A percentile compares a stretch with the other conserved stretches of the same genome.
Evolutionary conservation across 2,329 filamentous ascomycete genomes (phyloP).

Genomic region (Sarocladium kiliense): DNA sequence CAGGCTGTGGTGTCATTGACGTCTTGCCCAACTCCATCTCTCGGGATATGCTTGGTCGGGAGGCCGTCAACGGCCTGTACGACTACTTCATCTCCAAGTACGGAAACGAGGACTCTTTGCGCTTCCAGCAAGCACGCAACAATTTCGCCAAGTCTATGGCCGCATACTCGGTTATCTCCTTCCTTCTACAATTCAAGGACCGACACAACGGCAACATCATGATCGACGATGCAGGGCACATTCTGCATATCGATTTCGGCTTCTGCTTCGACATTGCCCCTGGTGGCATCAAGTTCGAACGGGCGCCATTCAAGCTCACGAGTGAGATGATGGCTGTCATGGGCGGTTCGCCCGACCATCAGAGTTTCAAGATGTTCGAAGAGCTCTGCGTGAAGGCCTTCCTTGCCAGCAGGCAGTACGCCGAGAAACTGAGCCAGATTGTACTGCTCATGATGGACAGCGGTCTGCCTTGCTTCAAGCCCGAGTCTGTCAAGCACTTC

Average conservation of each 20-base stretch:
- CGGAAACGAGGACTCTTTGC: constrained; percentile 89
- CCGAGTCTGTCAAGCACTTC: constrained; percentile 90
- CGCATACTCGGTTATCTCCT: constrained; percentile 94
- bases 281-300: constrained; percentile 94
- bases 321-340: constrained; percentile 99
- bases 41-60: constrained; percentile 95
- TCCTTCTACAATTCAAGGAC: constrained; percentile 97
- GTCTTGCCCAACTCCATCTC: constrained; percentile 97
- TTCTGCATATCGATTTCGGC: constrained; percentile 97
- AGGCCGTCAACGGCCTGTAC: constrained; percentile 96
- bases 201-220: constrained; percentile 99
- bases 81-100: constrained; percentile 98
- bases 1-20: constrained; percentile 96
- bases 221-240: constrained; percentile 95
- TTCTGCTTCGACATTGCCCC: constrained; percentile 99
- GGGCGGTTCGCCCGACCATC: constrained; percentile 79
- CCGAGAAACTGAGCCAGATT: constrained; percentile 83
- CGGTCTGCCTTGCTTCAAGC: constrained; percentile 95
- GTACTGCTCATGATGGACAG: constrained; percentile 94
- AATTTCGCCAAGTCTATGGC: constrained; percentile 99
- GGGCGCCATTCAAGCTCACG: constrained; percentile 96
- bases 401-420: constrained; percentile 78
- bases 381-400: constrained; percentile 95
- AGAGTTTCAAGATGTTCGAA: constrained; percentile 93
- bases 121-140: constrained; percentile 89